These are phyloP conservation scores for Russula earlei DNA, from an alignment of 768 basidiomycete genomes.

Conservation along the genomic window DNA sequence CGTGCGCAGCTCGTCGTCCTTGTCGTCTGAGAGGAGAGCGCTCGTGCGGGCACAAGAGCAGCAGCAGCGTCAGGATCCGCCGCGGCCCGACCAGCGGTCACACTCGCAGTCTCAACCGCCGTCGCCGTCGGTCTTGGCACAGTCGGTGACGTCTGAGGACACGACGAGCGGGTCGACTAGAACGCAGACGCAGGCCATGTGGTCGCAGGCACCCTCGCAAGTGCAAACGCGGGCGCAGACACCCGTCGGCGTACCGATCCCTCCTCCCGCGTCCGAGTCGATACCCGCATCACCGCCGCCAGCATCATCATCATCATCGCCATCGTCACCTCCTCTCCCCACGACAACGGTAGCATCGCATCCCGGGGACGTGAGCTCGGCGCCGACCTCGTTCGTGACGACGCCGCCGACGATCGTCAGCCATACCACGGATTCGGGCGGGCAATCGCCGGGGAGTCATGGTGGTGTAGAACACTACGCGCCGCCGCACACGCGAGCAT, in stretches of 20 bases:
- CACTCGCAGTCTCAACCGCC: not conserved
- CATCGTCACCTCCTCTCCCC: not conserved
- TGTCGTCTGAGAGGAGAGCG: not conserved
- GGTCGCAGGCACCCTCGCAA: not conserved
- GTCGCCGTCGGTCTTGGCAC: constrained; percentile 22
- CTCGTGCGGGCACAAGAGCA: constrained; percentile 5
- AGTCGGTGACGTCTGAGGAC: constrained; percentile 13
- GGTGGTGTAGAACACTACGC: constrained; percentile 31
- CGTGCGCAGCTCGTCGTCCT: constrained; percentile 15
- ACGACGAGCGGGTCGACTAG: constrained; percentile 4
- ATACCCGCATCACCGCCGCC: not conserved
- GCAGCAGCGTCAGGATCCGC: not conserved
- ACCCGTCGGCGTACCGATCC: not conserved
- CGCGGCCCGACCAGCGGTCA: too few relatives aligned
- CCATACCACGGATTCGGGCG: constrained; percentile 45
- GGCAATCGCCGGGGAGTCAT: constrained; percentile 41
- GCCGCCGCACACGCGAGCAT: constrained; percentile 1
- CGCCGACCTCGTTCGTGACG: constrained; percentile 59
- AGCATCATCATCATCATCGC: not conserved
- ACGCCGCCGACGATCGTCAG: constrained; percentile 46
- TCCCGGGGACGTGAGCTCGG: constrained; percentile 50
- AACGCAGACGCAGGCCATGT: constrained; percentile 20
- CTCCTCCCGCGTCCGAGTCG: not conserved
- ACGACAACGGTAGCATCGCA: too few relatives aligned
- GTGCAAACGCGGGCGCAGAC: constrained; percentile 17